phyloP scores from a whole-genome alignment of 495 filamentous ascomycete species.

The Aspergillus taichungensis region DNA sequence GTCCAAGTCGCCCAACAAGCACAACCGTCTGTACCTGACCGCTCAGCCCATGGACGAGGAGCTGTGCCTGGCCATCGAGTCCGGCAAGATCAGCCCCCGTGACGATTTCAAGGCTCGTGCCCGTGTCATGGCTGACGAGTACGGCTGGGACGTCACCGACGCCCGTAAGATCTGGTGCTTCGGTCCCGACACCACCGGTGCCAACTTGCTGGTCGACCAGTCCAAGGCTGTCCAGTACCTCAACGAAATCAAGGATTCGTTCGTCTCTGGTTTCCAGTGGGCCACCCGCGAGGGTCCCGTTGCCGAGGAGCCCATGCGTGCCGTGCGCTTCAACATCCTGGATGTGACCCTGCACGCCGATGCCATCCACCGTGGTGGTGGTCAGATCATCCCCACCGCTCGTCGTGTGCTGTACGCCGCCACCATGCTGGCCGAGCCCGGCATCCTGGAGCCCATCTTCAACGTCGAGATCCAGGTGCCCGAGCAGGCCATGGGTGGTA shows the following conservation, averaged over 20 bases:
- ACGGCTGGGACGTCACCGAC: slow-evolving; percentile 99
- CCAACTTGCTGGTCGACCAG: slow-evolving; percentile 98
- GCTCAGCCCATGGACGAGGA: slow-evolving; percentile 88
- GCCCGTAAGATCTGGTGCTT: slow-evolving; percentile 99
- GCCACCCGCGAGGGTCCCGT: slow-evolving; percentile 95
- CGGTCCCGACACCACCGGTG: slow-evolving; percentile 93
- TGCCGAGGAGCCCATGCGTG: slow-evolving; percentile 96
- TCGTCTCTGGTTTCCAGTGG: slow-evolving; percentile 99
- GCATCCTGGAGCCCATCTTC: slow-evolving; percentile 94
- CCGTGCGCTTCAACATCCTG: slow-evolving; percentile 95
- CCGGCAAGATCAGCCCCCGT: slow-evolving; percentile 84
- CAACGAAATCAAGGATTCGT: slow-evolving; percentile 99
- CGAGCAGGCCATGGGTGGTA: slow-evolving; percentile 98
- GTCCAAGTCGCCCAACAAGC: slow-evolving; percentile 99
- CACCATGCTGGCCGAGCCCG: slow-evolving; percentile 80
- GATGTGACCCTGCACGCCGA: slow-evolving; percentile 99
- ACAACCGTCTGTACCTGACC: slow-evolving; percentile 97
- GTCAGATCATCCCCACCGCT: slow-evolving; percentile 95
- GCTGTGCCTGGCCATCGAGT: slow-evolving; percentile 81
- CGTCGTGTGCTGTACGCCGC: slow-evolving; percentile 96
- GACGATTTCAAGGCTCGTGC: slow-evolving; percentile 99
- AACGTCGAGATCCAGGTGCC: slow-evolving; percentile 98
- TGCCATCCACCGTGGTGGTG: slow-evolving; percentile 99
- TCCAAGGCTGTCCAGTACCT: slow-evolving; percentile 99
- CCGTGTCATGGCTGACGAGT: slow-evolving; percentile 91